Evolutionary conservation across 352 stramenopile genomes (phyloP).

Genomic region (Poterioochromonas sp.): DNA sequence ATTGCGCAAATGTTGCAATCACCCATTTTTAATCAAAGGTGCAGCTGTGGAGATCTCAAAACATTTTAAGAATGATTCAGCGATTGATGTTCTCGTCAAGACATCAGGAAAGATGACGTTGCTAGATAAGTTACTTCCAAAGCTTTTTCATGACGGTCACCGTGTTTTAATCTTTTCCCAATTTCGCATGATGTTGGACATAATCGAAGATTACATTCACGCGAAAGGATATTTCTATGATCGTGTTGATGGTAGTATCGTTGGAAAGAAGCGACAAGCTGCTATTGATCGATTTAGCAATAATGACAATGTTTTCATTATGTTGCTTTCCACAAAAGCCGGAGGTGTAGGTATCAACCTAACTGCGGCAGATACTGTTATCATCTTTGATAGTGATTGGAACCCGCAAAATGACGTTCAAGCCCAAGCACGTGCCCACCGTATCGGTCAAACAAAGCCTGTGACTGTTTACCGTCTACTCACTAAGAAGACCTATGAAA

Average conservation of each 20-base stretch:
- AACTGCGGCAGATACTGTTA: slow-evolving; percentile 94
- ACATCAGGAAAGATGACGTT: slow-evolving; percentile 94
- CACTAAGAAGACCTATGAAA: slow-evolving; percentile 95
- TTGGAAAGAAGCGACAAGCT: slow-evolving; percentile 83
- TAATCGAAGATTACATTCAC: slow-evolving; percentile 92
- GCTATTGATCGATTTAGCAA: slow-evolving; percentile 82
- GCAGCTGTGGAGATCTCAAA: slow-evolving; percentile 58
- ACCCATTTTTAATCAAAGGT: slow-evolving; percentile 78
- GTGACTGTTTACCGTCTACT: slow-evolving; percentile 94
- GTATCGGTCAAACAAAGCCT: slow-evolving; percentile 94
- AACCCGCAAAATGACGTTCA: slow-evolving; percentile 91
- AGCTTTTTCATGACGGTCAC: slow-evolving; percentile 86
- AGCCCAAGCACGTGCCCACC: slow-evolving; percentile 79
- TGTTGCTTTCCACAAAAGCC: slow-evolving; percentile 93
- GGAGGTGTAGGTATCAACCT: slow-evolving; percentile 94
- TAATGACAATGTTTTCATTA: slow-evolving; percentile 89
- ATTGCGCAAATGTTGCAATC: slow-evolving; percentile 85
- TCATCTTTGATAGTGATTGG: slow-evolving; percentile 96
- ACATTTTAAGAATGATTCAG: slow-evolving; percentile 14
- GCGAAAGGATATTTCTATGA: slow-evolving; percentile 79
- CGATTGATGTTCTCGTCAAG: slow-evolving; percentile 74
- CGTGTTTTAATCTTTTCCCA: slow-evolving; percentile 97
- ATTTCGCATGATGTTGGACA: slow-evolving; percentile 98
- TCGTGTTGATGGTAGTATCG: slow-evolving; percentile 96
- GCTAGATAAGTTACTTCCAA: slow-evolving; percentile 94